phyloP scores from a whole-genome alignment of 257 asterid species.

The Vinca minor region DNA sequence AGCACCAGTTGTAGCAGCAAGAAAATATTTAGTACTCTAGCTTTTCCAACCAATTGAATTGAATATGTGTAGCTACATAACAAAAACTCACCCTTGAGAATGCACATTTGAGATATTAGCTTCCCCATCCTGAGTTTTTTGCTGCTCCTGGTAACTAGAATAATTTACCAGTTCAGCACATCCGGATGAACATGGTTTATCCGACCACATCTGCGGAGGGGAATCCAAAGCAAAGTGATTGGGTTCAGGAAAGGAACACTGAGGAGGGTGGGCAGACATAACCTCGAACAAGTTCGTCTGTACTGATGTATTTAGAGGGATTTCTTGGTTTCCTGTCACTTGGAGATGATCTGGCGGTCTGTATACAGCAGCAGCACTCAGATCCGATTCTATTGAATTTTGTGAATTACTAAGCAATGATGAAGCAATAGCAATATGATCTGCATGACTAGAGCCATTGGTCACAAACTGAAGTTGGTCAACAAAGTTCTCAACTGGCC shows the following conservation, averaged over 20 bases:
- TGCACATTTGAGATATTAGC: constrained; percentile 42
- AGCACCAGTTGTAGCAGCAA: not conserved
- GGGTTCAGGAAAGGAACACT: constrained; percentile 37
- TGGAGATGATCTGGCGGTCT: constrained; percentile 35
- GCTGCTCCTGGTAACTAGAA: constrained; percentile 38
- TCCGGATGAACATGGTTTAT: constrained; percentile 36
- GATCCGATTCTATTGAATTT: constrained; percentile 40
- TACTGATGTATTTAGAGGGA: constrained; percentile 36
- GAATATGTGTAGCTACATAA: not conserved
- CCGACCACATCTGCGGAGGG: constrained; percentile 35
- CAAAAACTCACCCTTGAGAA: constrained; percentile 66
- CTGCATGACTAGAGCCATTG: constrained; percentile 46
- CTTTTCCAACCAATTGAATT: constrained; percentile 1
- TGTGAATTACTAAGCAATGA: constrained; percentile 35
- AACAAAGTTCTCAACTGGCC: constrained; percentile 44
- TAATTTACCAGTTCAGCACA: constrained; percentile 32
- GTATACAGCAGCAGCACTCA: constrained; percentile 33
- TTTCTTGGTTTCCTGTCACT: constrained; percentile 30
- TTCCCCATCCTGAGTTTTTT: constrained; percentile 36
- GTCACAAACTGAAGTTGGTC: constrained; percentile 46
- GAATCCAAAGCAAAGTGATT: constrained; percentile 41
- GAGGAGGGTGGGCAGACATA: constrained; percentile 33
- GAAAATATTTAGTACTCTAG: not conserved
- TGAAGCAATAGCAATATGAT: constrained; percentile 31
- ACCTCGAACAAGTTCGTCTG: constrained; percentile 44